Evolutionary conservation across 2,329 filamentous ascomycete species (phyloP).

Genomic region (Chaetomiaceae sp.): DNA sequence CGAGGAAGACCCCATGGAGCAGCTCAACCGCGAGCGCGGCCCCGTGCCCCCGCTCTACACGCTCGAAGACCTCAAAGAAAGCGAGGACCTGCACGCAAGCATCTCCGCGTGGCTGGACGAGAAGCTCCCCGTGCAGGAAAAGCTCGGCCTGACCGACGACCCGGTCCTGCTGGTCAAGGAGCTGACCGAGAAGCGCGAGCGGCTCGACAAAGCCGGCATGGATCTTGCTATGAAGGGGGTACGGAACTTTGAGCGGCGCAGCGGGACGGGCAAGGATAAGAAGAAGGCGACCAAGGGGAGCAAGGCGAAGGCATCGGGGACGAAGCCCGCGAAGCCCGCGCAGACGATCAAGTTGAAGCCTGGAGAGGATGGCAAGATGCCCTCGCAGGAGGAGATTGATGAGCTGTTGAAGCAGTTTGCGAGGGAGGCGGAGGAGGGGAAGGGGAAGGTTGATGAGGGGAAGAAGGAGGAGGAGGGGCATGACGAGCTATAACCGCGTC

Average conservation of each 20-base stretch:
- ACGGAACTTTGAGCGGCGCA: conserved; percentile 44
- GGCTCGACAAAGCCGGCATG: conserved; percentile 64
- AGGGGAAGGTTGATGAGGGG: conserved; percentile 17
- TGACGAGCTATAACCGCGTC: conserved; percentile 32
- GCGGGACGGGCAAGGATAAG: conserved; percentile 17
- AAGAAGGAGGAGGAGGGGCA: conserved; percentile 21
- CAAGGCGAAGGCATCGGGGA: conserved; percentile 27
- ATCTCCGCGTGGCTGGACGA: conserved; percentile 69
- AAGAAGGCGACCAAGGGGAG: conserved; percentile 23
- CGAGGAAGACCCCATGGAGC: conserved; percentile 45
- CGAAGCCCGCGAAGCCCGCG: conserved; percentile 21
- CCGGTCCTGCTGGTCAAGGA: conserved; percentile 70
- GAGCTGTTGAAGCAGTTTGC: conserved; percentile 45
- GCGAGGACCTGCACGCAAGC: conserved; percentile 57
- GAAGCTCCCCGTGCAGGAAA: conserved; percentile 63
- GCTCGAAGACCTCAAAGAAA: conserved; percentile 60
- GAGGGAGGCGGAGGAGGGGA: conserved; percentile 26
- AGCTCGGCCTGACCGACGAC: conserved; percentile 63
- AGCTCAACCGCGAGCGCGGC: conserved; percentile 40
- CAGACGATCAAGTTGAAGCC: conserved; percentile 37
- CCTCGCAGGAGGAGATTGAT: conserved; percentile 40
- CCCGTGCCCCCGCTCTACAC: conserved; percentile 63
- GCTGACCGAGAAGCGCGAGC: conserved; percentile 59
- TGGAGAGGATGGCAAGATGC: conserved; percentile 38
- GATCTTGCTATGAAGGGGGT: conserved; percentile 66